phyloP scores from a whole-genome alignment of 495 filamentous ascomycete genomes.

The Xylaria intraflava region DNA sequence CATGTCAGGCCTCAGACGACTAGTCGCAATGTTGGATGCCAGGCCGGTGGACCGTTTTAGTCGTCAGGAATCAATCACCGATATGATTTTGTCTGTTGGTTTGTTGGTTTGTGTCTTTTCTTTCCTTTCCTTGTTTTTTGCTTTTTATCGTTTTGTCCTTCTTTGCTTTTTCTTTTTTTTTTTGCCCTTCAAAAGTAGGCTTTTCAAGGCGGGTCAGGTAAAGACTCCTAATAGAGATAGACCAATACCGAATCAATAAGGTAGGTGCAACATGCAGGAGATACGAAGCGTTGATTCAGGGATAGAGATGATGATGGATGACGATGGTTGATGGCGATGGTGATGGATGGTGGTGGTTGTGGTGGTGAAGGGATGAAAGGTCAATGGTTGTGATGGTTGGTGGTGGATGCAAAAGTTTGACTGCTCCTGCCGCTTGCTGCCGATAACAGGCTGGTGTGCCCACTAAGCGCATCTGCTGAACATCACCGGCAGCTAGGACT shows the following conservation, averaged over 20 bases:
- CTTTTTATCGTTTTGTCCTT: background rate
- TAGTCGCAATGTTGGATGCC: background rate
- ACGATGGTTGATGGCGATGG: background rate
- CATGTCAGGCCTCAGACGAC: conserved; percentile 28
- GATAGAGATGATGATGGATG: background rate
- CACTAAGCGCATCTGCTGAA: conserved; percentile 1
- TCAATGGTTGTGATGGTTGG: too few relatives aligned
- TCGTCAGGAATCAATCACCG: background rate
- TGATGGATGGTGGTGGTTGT: background rate
- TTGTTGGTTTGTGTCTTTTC: background rate
- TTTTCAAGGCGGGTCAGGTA: background rate
- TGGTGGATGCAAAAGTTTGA: background rate
- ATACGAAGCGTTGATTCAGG: background rate
- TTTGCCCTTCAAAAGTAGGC: background rate
- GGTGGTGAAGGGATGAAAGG: background rate
- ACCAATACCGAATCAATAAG: background rate
- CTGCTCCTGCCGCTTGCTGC: background rate
- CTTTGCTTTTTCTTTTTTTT: background rate
- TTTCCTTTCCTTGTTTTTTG: background rate
- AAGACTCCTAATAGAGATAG: background rate
- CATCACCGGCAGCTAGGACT: background rate
- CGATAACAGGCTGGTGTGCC: background rate
- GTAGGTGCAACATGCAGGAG: background rate
- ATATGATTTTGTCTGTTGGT: background rate
- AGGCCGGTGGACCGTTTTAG: background rate